A percentile compares a stretch with the other conserved stretches of the same genome.
Evolutionary conservation across 1,284 basidiomycete genomes (phyloP).

Genomic region (Cryptococcus sp.): DNA sequence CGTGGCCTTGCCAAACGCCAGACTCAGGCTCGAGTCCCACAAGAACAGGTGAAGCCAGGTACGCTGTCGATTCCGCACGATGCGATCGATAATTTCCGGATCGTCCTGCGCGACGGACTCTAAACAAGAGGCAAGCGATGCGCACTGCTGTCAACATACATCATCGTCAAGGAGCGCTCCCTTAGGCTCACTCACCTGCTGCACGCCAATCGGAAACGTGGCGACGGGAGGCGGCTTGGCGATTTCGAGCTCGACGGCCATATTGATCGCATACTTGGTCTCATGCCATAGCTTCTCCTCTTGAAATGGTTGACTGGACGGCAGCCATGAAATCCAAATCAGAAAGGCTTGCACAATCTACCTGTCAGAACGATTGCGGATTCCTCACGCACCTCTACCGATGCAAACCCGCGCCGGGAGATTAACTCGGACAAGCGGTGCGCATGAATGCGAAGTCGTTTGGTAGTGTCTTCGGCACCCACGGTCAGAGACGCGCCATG

Average conservation of each 20-base stretch:
- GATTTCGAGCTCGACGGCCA: conserved; percentile 3
- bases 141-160: not conserved
- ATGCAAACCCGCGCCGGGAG: not conserved
- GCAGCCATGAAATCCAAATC: conserved; percentile 5
- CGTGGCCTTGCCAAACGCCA: conserved; percentile 4
- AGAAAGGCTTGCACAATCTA: conserved; percentile 4
- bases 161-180: not conserved
- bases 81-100: not conserved
- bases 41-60: conserved; percentile 2
- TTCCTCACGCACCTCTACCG: not conserved
- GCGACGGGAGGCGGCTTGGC: not conserved
- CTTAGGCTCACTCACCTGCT: not conserved
- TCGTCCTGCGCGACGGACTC: not conserved
- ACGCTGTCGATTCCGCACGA: conserved; percentile 1
- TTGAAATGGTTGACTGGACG: conserved; percentile 2
- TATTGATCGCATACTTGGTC: conserved; percentile 5
- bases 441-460: conserved; percentile 1
- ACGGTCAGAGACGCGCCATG: conserved; percentile 2
- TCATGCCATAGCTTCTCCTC: conserved; percentile 5
- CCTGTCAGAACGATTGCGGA: too few species aligned
- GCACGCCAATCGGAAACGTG: too few species aligned
- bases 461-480: conserved; percentile 1
- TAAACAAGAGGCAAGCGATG: not conserved
- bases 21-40: conserved; percentile 1
- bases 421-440: conserved; percentile 1